These are phyloP conservation scores for Omphalotus olearius DNA, from an alignment of 1,284 basidiomycete species.

Conservation along the genomic window DNA sequence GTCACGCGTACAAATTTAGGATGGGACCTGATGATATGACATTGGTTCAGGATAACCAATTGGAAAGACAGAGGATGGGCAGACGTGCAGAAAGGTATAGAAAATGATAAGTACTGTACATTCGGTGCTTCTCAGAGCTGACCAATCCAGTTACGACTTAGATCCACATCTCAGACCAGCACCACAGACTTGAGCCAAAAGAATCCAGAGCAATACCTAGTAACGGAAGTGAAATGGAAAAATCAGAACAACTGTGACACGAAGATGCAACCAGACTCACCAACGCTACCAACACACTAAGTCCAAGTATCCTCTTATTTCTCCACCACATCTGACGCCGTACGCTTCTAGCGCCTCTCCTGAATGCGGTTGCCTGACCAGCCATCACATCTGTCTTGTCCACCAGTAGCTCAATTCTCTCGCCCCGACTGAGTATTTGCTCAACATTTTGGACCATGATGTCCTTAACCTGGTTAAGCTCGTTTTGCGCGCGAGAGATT, in stretches of 20 bases:
- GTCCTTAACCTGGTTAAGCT: constrained; percentile 92
- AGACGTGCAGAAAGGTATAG: no score
- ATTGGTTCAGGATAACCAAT: no score
- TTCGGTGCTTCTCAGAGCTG: no score
- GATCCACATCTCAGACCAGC: constrained; percentile 61
- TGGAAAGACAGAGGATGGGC: no score
- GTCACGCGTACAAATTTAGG: no score
- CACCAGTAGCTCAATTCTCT: constrained; percentile 92
- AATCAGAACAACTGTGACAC: background rate
- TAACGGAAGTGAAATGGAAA: constrained; percentile 10
- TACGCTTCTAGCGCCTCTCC: constrained; percentile 83
- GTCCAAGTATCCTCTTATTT: constrained; percentile 73
- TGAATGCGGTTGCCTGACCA: constrained; percentile 93
- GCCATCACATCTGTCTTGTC: constrained; percentile 98
- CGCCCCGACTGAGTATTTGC: constrained; percentile 90
- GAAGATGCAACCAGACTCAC: constrained; percentile 42
- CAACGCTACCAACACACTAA: constrained; percentile 71
- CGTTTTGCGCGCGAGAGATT: constrained; percentile 83
- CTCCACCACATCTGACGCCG: constrained; percentile 97
- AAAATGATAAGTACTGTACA: no score
- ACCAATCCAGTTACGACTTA: constrained; percentile 14
- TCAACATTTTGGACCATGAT: constrained; percentile 98
- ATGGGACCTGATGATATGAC: no score
- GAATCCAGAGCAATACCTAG: constrained; percentile 73
- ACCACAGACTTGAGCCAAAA: constrained; percentile 86